phyloP scores from a whole-genome alignment of 2,329 filamentous ascomycete genomes.

The Phaeoacremonium minimum region DNA sequence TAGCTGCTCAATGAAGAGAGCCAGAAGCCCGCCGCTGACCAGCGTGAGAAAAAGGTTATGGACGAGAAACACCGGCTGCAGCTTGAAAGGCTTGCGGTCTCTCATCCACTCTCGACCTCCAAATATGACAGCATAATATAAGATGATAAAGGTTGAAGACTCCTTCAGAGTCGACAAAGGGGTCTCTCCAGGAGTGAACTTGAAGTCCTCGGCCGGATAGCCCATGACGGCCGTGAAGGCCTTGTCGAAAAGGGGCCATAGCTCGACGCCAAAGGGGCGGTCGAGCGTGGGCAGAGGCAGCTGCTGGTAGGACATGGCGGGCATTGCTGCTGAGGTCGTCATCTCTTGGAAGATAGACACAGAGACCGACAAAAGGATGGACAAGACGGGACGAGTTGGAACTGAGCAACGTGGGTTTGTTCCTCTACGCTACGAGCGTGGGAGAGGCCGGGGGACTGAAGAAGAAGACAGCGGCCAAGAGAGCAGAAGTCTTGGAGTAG shows the following conservation, averaged over 20 bases:
- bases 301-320: constrained; percentile 46
- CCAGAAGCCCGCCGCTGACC: constrained; percentile 76
- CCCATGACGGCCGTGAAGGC: constrained; percentile 72
- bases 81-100: constrained; percentile 76
- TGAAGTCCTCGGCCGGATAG: constrained; percentile 82
- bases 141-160: constrained; percentile 72
- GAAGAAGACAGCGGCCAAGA: no score
- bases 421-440: no score
- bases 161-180: constrained; percentile 87
- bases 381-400: no score
- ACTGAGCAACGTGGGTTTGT: no score
- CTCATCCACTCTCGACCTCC: constrained; percentile 92
- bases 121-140: constrained; percentile 93
- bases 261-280: constrained; percentile 81
- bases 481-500: no score
- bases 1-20: constrained; percentile 86
- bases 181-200: constrained; percentile 75
- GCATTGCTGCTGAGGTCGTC: no score
- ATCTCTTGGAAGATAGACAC: no score
- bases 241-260: constrained; percentile 95
- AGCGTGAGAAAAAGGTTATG: constrained; percentile 93
- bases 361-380: no score
- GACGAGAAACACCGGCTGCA: constrained; percentile 86
- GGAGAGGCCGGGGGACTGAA: no score
- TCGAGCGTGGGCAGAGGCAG: constrained; percentile 77